Evolutionary conservation across 345 rosid genomes (phyloP).

Genomic region (Excoecaria agallocha): DNA sequence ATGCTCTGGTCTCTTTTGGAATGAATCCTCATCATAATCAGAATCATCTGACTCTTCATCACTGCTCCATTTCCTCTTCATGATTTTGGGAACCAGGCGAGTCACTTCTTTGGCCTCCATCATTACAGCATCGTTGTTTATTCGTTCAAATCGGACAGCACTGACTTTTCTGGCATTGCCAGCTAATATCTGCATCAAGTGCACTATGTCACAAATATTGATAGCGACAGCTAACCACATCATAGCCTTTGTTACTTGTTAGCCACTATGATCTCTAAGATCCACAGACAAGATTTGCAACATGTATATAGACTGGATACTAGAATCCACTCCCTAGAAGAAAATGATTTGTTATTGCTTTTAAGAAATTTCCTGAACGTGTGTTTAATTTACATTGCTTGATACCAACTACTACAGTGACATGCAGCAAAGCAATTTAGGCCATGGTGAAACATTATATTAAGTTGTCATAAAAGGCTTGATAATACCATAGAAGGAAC

Average conservation of each 20-base stretch:
- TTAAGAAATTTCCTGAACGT: not conserved
- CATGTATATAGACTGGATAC: not conserved
- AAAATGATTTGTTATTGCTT: not conserved
- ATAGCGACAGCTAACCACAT: conserved; percentile 12
- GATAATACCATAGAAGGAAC: too few species aligned
- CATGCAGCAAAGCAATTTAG: conserved; percentile 4
- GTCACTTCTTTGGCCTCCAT: conserved; percentile 62
- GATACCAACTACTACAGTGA: not conserved
- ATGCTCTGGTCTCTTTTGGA: conserved; percentile 37
- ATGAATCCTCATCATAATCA: conserved; percentile 37
- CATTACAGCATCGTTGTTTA: conserved; percentile 47
- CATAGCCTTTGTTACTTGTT: conserved; percentile 1
- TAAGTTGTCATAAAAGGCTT: not conserved
- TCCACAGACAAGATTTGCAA: not conserved
- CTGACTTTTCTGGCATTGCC: conserved; percentile 98
- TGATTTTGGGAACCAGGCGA: conserved; percentile 66
- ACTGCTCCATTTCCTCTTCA: conserved; percentile 74
- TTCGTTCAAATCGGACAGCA: conserved; percentile 79
- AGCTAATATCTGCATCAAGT: conserved; percentile 64
- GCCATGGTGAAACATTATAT: not conserved
- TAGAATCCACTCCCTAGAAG: not conserved
- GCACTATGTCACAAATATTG: conserved; percentile 6
- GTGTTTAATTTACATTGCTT: not conserved
- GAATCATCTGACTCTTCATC: conserved; percentile 45
- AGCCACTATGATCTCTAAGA: conserved; percentile 1